These are phyloP conservation scores for Colletotrichum chlorophyti DNA, from an alignment of 2,329 filamentous ascomycete species.

Conservation along the genomic window DNA sequence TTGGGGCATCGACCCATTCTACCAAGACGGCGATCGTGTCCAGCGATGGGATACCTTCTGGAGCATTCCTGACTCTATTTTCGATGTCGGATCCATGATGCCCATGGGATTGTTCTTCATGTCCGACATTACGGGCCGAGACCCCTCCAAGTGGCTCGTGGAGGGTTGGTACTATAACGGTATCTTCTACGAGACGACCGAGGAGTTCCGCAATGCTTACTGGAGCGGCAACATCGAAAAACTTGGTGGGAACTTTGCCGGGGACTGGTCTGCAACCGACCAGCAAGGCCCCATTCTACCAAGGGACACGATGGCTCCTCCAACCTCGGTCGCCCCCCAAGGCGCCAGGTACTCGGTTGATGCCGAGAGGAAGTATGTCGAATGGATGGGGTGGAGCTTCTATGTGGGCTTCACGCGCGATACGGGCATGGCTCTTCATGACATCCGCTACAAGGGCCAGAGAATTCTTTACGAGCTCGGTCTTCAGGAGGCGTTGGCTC, in stretches of 20 bases:
- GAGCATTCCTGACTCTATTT: constrained; percentile 43
- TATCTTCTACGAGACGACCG: constrained; percentile 56
- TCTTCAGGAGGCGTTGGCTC: constrained; percentile 64
- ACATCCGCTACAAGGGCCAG: constrained; percentile 61
- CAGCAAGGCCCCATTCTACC: constrained; percentile 42
- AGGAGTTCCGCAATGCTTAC: constrained; percentile 53
- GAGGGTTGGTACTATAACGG: constrained; percentile 62
- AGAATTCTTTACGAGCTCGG: constrained; percentile 62
- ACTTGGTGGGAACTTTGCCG: constrained; percentile 53
- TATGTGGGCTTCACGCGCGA: constrained; percentile 58
- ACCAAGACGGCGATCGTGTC: constrained; percentile 48
- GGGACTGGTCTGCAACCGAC: constrained; percentile 52
- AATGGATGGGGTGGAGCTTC: constrained; percentile 60
- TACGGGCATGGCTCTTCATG: constrained; percentile 54
- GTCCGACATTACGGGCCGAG: constrained; percentile 56
- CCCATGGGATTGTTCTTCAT: constrained; percentile 52
- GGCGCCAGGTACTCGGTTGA: constrained; percentile 51
- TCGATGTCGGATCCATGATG: constrained; percentile 50
- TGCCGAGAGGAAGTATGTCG: constrained; percentile 48
- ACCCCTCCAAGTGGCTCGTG: constrained; percentile 57
- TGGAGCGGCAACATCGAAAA: constrained; percentile 51
- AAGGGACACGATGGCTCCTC: constrained; percentile 41
- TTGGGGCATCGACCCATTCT: constrained; percentile 49
- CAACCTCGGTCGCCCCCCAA: constrained; percentile 37
- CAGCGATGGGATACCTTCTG: constrained; percentile 56